Base-by-base conservation (phyloP, 2,329 filamentous ascomycete genomes). In the Ascocoryne sarcoides region DNA sequence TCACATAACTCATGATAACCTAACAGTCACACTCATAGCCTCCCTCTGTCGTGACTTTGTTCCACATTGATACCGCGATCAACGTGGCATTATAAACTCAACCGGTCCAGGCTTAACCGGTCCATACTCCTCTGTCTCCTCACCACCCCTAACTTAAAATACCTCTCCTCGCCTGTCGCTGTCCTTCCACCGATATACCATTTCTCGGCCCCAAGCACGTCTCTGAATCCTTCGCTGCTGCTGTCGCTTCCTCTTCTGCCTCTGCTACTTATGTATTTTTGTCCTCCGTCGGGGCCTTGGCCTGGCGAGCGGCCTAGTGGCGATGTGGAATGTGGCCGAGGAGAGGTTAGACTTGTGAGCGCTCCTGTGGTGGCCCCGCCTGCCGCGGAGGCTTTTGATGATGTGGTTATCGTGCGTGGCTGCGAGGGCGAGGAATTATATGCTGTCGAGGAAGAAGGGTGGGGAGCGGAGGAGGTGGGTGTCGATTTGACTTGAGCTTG, bases 101-200 rank as follows among this genome's bases (percentile, higher is more conserved):
- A 61, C 40, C 81, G 73, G 63, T 89, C 84, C 42, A 87, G 62
- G 52, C 83, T 88, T 53, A 88, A 61, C 31, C 83, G 71, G 58
- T 88, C 84, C 40, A 81, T 79, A 60, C 84, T 89, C 56, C 77
- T 69, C 42, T 84, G 77, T 40, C 82, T 67, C 58, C 79, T 75
- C 36, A 89, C 77, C 49, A 89, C 83, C 32, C 82, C 83, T 32
- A 89, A 65, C 65, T 86, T 86, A 62, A 88, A 89, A 64, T 86
- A 88, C 55, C 76, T 75, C 59, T 89, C 84, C 55, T 89, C 84
- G n/a, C 84, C 84, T 1, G 65, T 71, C 1, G 83, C 82, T 19
- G 83, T 88, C 56, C 82, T 67, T 5, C 84, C 84, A 16, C 84
- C 84, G 40, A 89, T 84, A 55, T 88, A 89, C 81, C 83, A 86